These are phyloP conservation scores for Penicillium sp. DNA, from an alignment of 2,329 filamentous ascomycete genomes.

Conservation along the genomic window DNA sequence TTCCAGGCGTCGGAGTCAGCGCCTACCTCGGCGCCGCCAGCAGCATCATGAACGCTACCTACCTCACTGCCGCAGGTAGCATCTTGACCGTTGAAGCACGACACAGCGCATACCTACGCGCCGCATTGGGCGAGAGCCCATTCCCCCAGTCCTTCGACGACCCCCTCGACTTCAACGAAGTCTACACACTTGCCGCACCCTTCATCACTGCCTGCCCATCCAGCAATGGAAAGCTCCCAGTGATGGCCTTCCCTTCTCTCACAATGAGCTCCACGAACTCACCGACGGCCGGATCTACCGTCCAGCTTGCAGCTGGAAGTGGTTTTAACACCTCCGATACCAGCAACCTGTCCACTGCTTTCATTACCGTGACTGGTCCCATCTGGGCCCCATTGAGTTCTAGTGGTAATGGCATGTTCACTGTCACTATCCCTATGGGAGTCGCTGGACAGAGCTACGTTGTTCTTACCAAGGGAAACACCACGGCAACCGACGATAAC, in stretches of 20 bases:
- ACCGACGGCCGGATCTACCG: conserved; percentile 17
- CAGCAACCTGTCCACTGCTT: conserved; percentile 18
- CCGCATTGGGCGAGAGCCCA: conserved; percentile 49
- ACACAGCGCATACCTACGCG: conserved; percentile 63
- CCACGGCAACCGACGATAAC: conserved; percentile 26
- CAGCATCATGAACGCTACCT: conserved; percentile 56
- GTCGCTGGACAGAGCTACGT: conserved; percentile 31
- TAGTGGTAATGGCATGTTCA: conserved; percentile 16
- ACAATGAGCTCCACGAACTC: conserved; percentile 12
- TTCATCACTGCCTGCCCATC: conserved; percentile 62
- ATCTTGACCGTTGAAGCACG: conserved; percentile 66
- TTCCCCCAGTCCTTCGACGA: conserved; percentile 62
- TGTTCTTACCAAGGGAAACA: conserved; percentile 27
- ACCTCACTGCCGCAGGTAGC: conserved; percentile 61
- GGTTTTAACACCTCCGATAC: conserved; percentile 20
- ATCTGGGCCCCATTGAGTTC: conserved; percentile 10
- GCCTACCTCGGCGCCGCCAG: conserved; percentile 64
- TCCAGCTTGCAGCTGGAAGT: conserved; percentile 25
- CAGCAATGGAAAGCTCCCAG: conserved; percentile 56
- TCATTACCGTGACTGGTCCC: conserved; percentile 16
- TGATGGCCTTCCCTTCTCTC: conserved; percentile 60
- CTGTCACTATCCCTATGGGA: conserved; percentile 23
- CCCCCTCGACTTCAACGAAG: conserved; percentile 57
- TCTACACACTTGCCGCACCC: conserved; percentile 63
- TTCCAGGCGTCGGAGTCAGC: conserved; percentile 50